phyloP scores from a whole-genome alignment of 305 asterid genomes.

The Rubia peregrina region DNA sequence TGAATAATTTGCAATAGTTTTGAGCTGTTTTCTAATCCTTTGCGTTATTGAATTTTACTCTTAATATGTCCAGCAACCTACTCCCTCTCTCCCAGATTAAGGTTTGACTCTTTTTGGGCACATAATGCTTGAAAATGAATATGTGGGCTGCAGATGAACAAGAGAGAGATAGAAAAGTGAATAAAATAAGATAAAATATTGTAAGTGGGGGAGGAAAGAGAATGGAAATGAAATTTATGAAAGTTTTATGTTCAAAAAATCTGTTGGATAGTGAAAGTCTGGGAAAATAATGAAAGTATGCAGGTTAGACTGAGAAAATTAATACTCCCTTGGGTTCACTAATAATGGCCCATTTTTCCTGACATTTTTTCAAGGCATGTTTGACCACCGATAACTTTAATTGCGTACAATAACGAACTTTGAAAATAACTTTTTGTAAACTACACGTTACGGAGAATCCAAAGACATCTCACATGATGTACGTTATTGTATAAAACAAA shows the following conservation, averaged over 20 bases:
- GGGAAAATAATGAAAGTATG: too few relatives aligned
- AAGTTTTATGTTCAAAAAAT: not conserved
- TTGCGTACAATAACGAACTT: too few relatives aligned
- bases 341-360: too few relatives aligned
- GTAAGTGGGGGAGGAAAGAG: not conserved
- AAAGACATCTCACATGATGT: too few relatives aligned
- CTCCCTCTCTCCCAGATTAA: not conserved
- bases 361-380: too few relatives aligned
- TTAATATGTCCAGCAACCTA: not conserved
- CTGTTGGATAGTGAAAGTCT: not conserved
- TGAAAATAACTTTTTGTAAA: too few relatives aligned
- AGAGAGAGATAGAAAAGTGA: not conserved
- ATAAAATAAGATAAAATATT: not conserved
- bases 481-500: too few relatives aligned
- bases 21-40: not conserved
- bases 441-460: too few relatives aligned
- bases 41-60: not conserved
- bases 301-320: too few relatives aligned
- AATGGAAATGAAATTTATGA: too few relatives aligned
- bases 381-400: too few relatives aligned
- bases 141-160: not conserved
- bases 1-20: not conserved
- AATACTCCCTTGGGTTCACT: too few relatives aligned
- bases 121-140: not conserved
- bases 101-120: not conserved